phyloP scores from a whole-genome alignment of 345 rosid genomes.

The Euphorbia lathyris region DNA sequence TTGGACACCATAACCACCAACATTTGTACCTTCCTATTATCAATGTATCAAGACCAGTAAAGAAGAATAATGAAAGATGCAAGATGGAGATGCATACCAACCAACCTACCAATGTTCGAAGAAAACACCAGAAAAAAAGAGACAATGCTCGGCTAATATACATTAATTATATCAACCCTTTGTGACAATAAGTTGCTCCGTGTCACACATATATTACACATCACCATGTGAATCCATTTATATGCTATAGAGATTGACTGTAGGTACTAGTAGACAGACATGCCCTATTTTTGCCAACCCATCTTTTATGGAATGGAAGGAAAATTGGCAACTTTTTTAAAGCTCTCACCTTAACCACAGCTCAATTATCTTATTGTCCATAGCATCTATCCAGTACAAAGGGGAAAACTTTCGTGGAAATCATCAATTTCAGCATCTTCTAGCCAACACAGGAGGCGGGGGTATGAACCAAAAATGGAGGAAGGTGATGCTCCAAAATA shows the following conservation, averaged over 20 bases:
- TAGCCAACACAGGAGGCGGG: conserved; percentile 11
- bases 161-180: conserved; percentile 20
- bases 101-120: no score
- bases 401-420: conserved; percentile 18
- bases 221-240: conserved; percentile 26
- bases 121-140: no score
- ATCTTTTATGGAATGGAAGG: conserved; percentile 16
- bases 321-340: conserved; percentile 25
- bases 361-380: conserved; percentile 23
- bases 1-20: no score
- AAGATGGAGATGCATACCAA: no score
- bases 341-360: conserved; percentile 28
- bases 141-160: no score
- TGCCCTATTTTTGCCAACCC: conserved; percentile 18
- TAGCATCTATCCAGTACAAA: conserved; percentile 27
- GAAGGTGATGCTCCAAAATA: conserved; percentile 73
- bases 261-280: conserved; percentile 13
- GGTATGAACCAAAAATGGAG: conserved; percentile 59
- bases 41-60: no score
- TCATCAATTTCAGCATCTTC: conserved; percentile 11
- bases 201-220: conserved; percentile 21
- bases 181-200: conserved; percentile 26
- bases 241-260: conserved; percentile 10
- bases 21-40: no score
- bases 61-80: no score